Evolutionary conservation across 2,329 filamentous ascomycete genomes (phyloP).

Genomic region (Botryotinia calthae): DNA sequence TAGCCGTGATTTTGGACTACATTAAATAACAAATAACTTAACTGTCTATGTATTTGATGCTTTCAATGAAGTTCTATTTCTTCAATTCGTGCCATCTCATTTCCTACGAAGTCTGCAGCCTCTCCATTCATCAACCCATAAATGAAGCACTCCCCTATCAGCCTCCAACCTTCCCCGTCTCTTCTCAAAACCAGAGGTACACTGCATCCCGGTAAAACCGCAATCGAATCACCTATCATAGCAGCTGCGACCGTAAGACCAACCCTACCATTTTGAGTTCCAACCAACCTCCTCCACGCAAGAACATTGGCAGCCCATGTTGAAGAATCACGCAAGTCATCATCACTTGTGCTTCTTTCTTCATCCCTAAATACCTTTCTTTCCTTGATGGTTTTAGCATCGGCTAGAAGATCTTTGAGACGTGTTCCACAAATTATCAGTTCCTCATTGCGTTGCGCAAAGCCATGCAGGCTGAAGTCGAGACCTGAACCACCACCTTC

Average conservation of each 20-base stretch:
- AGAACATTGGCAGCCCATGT: constrained; percentile 17
- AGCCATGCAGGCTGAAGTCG: constrained; percentile 2
- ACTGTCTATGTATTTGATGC: not conserved
- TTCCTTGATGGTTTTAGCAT: constrained; percentile 12
- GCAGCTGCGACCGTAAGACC: constrained; percentile 5
- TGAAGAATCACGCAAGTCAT: constrained; percentile 12
- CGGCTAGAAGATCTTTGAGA: not conserved
- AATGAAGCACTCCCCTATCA: constrained; percentile 25
- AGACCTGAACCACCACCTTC: constrained; percentile 8
- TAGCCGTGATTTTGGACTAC: not conserved
- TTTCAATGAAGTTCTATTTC: not conserved
- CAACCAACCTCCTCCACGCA: constrained; percentile 17
- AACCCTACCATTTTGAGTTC: constrained; percentile 1
- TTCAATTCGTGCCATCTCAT: not conserved
- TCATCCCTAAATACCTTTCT: not conserved
- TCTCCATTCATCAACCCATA: constrained; percentile 28
- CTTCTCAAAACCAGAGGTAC: constrained; percentile 16
- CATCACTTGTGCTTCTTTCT: not conserved
- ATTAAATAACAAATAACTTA: not conserved
- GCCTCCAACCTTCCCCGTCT: not conserved
- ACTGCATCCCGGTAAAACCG: constrained; percentile 10
- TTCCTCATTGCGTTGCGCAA: constrained; percentile 3
- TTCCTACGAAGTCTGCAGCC: not conserved
- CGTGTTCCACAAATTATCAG: constrained; percentile 2
- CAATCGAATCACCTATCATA: constrained; percentile 8